Evolutionary conservation across 306 rosid genomes (phyloP).

Genomic region (Dalbergia oliveri): DNA sequence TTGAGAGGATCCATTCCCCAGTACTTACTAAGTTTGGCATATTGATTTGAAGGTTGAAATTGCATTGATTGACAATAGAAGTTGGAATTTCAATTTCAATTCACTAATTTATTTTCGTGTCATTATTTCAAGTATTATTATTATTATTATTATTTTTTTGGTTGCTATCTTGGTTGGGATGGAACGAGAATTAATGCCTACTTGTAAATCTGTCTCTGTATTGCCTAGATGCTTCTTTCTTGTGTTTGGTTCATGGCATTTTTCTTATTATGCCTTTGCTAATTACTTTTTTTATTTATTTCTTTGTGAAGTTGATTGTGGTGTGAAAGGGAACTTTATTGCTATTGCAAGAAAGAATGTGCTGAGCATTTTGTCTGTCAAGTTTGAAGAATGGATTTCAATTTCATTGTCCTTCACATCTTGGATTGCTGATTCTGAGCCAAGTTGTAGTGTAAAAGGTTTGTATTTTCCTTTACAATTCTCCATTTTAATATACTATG

Average conservation of each 20-base stretch:
- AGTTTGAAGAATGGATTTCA: slow-evolving; percentile 67
- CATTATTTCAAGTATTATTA: neutral
- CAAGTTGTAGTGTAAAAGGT: slow-evolving; percentile 66
- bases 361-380: slow-evolving; percentile 71
- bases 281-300: slow-evolving; percentile 33
- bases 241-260: slow-evolving; percentile 15
- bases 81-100: slow-evolving; percentile 18
- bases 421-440: slow-evolving; percentile 59
- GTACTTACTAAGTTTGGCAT: slow-evolving; percentile 21
- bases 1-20: no score
- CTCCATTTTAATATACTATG: neutral
- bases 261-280: slow-evolving; percentile 34
- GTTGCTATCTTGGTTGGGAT: slow-evolving; percentile 32
- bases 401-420: slow-evolving; percentile 59
- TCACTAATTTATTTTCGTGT: neutral
- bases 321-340: slow-evolving; percentile 66
- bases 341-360: slow-evolving; percentile 75
- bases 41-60: slow-evolving; percentile 29
- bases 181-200: slow-evolving; percentile 5
- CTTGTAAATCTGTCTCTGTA: slow-evolving; percentile 19
- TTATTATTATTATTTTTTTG: neutral
- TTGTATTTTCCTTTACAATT: slow-evolving; percentile 20
- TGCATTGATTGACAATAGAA: neutral
- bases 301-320: slow-evolving; percentile 79
- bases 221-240: slow-evolving; percentile 22